These are phyloP conservation scores for Macrocybe gigantea DNA, from an alignment of 768 basidiomycete genomes.

Conservation along the genomic window DNA sequence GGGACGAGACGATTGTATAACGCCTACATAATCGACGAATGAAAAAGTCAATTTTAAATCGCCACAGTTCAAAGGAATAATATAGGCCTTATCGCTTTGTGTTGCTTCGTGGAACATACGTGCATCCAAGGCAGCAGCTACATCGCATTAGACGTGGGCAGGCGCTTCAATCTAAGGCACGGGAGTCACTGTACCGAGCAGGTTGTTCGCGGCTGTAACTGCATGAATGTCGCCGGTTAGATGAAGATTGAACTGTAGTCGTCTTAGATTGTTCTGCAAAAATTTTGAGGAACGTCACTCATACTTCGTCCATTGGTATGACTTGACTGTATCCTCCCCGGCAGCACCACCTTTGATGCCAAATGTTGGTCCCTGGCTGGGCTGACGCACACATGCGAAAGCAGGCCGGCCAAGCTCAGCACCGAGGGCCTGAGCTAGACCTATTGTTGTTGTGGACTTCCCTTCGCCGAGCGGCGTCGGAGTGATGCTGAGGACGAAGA, in stretches of 20 bases:
- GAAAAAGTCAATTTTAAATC: neutral
- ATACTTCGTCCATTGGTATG: slow-evolving; percentile 97
- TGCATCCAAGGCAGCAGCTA: slow-evolving; percentile 93
- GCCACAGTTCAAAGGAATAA: neutral
- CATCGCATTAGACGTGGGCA: slow-evolving; percentile 6
- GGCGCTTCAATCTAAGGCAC: neutral
- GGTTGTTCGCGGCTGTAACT: slow-evolving; percentile 94
- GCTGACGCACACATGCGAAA: slow-evolving; percentile 96
- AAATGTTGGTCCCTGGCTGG: slow-evolving; percentile 97
- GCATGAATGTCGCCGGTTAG: slow-evolving; percentile 98
- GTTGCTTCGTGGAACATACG: slow-evolving; percentile 98
- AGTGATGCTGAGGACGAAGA: slow-evolving; percentile 58
- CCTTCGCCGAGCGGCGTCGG: slow-evolving; percentile 97
- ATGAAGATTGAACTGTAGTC: slow-evolving; percentile 82
- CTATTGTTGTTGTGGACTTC: slow-evolving; percentile 97
- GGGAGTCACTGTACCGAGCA: slow-evolving; percentile 55
- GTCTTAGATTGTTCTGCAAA: slow-evolving; percentile 2
- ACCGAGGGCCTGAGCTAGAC: slow-evolving; percentile 92
- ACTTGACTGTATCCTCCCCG: slow-evolving; percentile 98
- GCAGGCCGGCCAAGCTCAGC: slow-evolving; percentile 90
- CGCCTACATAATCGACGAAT: slow-evolving; percentile 33
- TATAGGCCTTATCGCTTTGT: slow-evolving; percentile 78
- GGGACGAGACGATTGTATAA: slow-evolving; percentile 91
- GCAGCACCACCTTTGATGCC: slow-evolving; percentile 99
- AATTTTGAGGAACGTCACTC: slow-evolving; percentile 1